Base-by-base conservation (phyloP, 495 filamentous ascomycete species). In the Chaetomium tenue region DNA sequence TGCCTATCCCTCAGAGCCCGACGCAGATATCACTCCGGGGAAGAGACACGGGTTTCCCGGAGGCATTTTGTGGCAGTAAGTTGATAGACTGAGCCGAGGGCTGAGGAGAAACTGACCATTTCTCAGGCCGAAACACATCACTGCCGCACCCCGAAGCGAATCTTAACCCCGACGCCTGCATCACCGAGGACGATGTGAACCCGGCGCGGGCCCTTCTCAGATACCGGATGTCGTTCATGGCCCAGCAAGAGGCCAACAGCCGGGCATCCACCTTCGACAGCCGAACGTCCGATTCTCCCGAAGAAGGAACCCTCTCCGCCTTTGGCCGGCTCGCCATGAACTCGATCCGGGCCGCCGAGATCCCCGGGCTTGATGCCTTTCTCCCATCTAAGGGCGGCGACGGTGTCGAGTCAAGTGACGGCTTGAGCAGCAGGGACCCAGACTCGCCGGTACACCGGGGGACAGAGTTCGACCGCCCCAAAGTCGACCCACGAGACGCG, bases 131-230 rank as follows among this genome's bases (percentile, higher is more conserved):
- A 51, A 77, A 75, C 60, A 77, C 75, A 13, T 63, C 70, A 20
- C 71, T 75, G 18, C 75, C 72, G 20, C 75, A 77, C 63, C 75
- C 75, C 15, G 72, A 76, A 40, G 75, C 75, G 44, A 70, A 72
- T 52, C 48, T 74, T 40, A 58, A 65, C 53, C 72, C 72, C n/a
- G 66, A 75, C 40, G 75, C 75, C 26, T 68, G 48, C 66, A 68
- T 77, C 60, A 64, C 67, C 46, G 68, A 71, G 61, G 74, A 74
- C 39, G 72, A 76, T 42, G 65, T 77, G 50, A 60, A 63, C 30
- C 50, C 69, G 12, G 40, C 26, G 33, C 62, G 67, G 50, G 72
- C 69, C 15, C 60, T 74, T 30, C 20, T 62, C 13, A 54, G 74
- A 13, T 64, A 71, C 57, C 66, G 75, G 2, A 68, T 67, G 59